Conservation (phyloP, 768 basidiomycete species). For the Psilocybe cubensis region DNA sequence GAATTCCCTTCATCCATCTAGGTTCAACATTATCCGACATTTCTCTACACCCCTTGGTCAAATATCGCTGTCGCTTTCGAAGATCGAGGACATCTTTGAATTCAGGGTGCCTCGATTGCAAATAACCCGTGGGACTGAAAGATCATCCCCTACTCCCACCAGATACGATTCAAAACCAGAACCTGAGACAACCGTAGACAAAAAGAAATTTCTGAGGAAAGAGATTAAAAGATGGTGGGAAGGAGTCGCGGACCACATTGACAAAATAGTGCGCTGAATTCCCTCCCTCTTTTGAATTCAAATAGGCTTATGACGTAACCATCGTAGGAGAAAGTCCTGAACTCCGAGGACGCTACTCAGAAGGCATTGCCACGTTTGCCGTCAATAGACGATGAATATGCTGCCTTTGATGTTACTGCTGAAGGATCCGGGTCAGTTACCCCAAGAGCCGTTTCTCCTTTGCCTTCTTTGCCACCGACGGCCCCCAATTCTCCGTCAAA, state of each 20-base stretch:
- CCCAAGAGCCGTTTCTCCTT: conserved; percentile 12
- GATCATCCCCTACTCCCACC: conserved; percentile 11
- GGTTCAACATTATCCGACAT: conserved; percentile 47
- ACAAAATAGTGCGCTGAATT: conserved; percentile 51
- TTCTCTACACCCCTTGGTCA: conserved; percentile 31
- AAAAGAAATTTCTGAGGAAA: conserved; percentile 52
- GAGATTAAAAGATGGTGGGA: conserved; percentile 76
- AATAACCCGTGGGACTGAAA: conserved; percentile 39
- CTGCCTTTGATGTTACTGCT: conserved; percentile 26
- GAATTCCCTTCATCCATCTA: conserved; percentile 29
- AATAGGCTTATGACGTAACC: not conserved
- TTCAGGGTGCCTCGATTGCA: conserved; percentile 63
- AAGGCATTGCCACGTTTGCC: conserved; percentile 67
- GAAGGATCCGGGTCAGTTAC: conserved; percentile 15
- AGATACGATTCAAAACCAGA: conserved; percentile 1
- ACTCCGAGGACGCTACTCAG: conserved; percentile 31
- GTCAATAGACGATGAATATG: conserved; percentile 56
- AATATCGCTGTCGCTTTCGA: conserved; percentile 50
- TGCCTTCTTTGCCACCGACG: conserved; percentile 24
- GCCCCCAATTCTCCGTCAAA: conserved; percentile 17
- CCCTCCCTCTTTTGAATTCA: not conserved
- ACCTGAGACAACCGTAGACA: conserved; percentile 33
- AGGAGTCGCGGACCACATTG: conserved; percentile 60
- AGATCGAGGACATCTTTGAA: conserved; percentile 62
- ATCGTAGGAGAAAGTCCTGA: conserved; percentile 47